Percentiles rank a stretch among this genome's conserved stretches.
These are phyloP conservation scores for Vitis riparia DNA, from an alignment of 164 flowering plant species.

Conservation along the genomic window DNA sequence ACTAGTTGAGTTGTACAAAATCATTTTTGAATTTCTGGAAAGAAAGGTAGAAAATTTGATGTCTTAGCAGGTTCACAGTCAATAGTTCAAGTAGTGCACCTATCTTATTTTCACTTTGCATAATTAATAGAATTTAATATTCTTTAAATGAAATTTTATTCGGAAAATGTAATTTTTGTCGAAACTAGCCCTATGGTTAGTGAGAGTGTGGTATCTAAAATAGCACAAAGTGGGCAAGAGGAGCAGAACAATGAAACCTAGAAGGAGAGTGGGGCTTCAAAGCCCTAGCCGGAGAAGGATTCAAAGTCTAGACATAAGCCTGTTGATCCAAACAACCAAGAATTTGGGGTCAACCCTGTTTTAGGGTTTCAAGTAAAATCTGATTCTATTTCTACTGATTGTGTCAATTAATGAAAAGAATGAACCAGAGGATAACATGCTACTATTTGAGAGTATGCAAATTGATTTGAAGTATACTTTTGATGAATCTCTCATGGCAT, in stretches of 20 bases:
- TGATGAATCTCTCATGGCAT: constrained; percentile 21
- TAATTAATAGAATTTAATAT: no score
- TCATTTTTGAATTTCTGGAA: no score
- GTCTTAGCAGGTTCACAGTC: no score
- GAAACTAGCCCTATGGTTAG: constrained; percentile 18
- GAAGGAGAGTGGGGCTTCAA: constrained; percentile 33
- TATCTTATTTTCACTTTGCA: no score
- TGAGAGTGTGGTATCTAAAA: constrained; percentile 30
- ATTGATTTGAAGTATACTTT: constrained; percentile 45
- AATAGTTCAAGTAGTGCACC: no score
- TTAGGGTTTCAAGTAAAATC: constrained; percentile 83
- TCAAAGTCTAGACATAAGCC: constrained; percentile 22
- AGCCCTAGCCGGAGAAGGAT: constrained; percentile 24
- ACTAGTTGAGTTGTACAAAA: no score
- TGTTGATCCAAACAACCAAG: constrained; percentile 59
- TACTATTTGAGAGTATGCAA: constrained; percentile 52
- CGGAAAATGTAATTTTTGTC: background rate
- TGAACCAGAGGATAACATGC: constrained; percentile 79
- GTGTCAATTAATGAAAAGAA: constrained; percentile 83
- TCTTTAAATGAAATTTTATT: no score
- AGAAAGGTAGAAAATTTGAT: no score
- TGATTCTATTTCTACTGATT: constrained; percentile 94
- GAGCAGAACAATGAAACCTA: constrained; percentile 21
- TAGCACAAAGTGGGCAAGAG: constrained; percentile 24
- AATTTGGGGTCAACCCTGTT: constrained; percentile 82